phyloP scores from a whole-genome alignment of 2,329 filamentous ascomycete genomes.

The Claviceps sp. region DNA sequence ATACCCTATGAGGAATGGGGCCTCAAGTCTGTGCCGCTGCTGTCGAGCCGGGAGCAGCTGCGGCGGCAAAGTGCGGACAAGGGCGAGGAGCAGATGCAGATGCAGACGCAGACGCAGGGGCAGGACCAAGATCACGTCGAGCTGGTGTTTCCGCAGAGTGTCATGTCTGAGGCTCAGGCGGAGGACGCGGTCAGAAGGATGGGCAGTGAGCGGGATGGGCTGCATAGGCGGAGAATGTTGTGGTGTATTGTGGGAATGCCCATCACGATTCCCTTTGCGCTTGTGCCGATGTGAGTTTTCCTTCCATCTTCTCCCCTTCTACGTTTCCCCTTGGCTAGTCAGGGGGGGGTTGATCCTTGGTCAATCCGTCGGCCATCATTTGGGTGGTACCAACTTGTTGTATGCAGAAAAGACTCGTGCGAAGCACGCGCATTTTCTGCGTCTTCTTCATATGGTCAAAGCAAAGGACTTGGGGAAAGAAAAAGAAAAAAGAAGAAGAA shows the following conservation, averaged over 20 bases:
- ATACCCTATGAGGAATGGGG: conserved; percentile 98
- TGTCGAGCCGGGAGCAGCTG: conserved; percentile 50
- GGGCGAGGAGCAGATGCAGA: background rate
- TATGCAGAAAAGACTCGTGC: too few species aligned
- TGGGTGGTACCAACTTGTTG: too few species aligned
- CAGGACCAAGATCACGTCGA: conserved; percentile 51
- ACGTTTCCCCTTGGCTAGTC: background rate
- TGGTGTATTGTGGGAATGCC: conserved; percentile 78
- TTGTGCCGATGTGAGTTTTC: conserved; percentile 67
- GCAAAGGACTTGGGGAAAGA: too few species aligned
- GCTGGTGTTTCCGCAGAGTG: conserved; percentile 60
- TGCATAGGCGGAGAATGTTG: conserved; percentile 65
- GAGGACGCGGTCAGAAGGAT: conserved; percentile 52
- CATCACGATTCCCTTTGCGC: conserved; percentile 64
- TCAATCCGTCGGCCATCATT: too few species aligned
- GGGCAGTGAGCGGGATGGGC: conserved; percentile 64
- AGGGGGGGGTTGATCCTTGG: too few species aligned
- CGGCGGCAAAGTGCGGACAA: conserved; percentile 15
- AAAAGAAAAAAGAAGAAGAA: background rate
- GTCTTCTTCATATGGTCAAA: too few species aligned
- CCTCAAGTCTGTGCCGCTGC: conserved; percentile 80
- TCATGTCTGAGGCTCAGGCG: conserved; percentile 53
- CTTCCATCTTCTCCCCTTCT: background rate
- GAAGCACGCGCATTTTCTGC: background rate
- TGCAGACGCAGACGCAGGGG: background rate